Evolutionary conservation across 495 filamentous ascomycete genomes (phyloP).

Genomic region (Talaromyces wortmannii): DNA sequence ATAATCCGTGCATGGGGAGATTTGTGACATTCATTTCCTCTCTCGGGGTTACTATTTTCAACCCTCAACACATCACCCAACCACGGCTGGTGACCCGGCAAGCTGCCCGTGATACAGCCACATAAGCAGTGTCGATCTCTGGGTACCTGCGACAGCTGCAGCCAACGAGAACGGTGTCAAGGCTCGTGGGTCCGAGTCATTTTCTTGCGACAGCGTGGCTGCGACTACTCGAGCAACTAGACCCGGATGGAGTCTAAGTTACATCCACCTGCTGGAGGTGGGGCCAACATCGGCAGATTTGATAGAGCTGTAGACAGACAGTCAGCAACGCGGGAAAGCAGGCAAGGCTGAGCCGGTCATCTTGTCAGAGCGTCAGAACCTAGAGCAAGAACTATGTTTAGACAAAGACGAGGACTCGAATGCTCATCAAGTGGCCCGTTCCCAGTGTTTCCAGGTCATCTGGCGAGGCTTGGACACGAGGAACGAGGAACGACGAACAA

Average conservation of each 20-base stretch:
- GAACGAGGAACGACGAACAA: not conserved
- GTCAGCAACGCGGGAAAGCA: not conserved
- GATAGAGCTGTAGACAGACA: not conserved
- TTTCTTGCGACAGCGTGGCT: not conserved
- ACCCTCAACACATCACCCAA: not conserved
- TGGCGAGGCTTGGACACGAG: not conserved
- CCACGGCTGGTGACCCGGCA: not conserved
- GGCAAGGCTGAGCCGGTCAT: not conserved
- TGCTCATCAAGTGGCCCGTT: no score
- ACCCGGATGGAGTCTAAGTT: not conserved
- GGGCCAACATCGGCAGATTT: no score
- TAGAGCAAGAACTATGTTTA: not conserved
- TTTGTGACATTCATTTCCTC: not conserved
- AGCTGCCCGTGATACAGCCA: not conserved
- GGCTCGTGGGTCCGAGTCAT: not conserved
- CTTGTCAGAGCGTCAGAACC: not conserved
- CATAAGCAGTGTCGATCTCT: not conserved
- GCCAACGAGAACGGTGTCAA: not conserved
- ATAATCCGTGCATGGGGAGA: not conserved
- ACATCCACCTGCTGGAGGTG: no score
- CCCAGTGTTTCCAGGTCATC: no score
- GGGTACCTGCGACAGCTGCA: not conserved
- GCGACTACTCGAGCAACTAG: not conserved
- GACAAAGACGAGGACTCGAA: not conserved
- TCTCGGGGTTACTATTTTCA: not conserved